These are phyloP conservation scores for Dactylonectria macrodidyma DNA, from an alignment of 2,329 filamentous ascomycete species.

Conservation along the genomic window DNA sequence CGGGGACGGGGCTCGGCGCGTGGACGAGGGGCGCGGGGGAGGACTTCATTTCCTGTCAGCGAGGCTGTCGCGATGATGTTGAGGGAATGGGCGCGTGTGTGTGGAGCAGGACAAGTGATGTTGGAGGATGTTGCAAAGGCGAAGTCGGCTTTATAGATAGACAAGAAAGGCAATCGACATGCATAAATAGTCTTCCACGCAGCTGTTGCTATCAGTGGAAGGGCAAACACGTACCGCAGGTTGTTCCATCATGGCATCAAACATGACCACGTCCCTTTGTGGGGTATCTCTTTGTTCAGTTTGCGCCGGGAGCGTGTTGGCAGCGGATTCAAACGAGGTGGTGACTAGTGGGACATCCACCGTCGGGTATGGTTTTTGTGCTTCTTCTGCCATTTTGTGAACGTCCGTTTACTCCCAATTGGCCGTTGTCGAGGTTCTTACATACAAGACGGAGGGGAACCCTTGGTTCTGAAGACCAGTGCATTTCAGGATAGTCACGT, in stretches of 20 bases:
- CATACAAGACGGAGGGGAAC: not conserved
- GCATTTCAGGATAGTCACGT: slow-evolving; percentile 50
- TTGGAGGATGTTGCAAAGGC: not conserved
- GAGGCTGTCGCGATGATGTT: slow-evolving; percentile 13
- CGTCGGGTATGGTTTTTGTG: slow-evolving; percentile 36
- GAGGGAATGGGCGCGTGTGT: not conserved
- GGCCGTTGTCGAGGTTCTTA: slow-evolving; percentile 21
- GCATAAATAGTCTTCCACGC: not conserved
- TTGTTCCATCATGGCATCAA: slow-evolving; percentile 59
- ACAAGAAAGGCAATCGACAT: not conserved
- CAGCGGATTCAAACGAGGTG: slow-evolving; percentile 39
- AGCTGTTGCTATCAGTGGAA: slow-evolving; percentile 1
- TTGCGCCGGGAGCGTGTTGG: slow-evolving; percentile 38
- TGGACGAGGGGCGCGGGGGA: slow-evolving; percentile 56
- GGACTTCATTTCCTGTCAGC: slow-evolving; percentile 47
- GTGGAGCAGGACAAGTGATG: not conserved
- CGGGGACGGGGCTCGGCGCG: slow-evolving; percentile 59
- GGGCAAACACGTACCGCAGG: slow-evolving; percentile 53
- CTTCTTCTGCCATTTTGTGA: slow-evolving; percentile 52
- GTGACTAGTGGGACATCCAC: slow-evolving; percentile 41
- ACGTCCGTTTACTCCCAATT: slow-evolving; percentile 20
- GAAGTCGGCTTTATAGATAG: not conserved
- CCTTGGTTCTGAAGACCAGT: slow-evolving; percentile 11
- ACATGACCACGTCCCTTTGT: slow-evolving; percentile 60
- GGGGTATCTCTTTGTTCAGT: slow-evolving; percentile 42